A percentile compares a stretch with the other conserved stretches of the same genome.
Conservation (phyloP, 2,329 filamentous ascomycete species). For the Penicillium sp. region DNA sequence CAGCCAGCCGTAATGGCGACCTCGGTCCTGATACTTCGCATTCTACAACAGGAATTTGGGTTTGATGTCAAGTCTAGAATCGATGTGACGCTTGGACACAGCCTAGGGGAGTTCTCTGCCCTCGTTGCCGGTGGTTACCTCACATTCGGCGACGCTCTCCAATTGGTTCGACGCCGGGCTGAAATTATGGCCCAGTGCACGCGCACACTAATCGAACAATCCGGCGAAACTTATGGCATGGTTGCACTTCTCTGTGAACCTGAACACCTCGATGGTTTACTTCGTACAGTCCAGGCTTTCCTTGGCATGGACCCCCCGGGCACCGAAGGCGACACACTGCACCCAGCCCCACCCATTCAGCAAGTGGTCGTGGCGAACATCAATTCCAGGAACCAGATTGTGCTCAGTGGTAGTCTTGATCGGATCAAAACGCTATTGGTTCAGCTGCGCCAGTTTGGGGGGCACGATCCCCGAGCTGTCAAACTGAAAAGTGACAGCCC, state of each 20-base stretch:
- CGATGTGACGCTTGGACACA: slow-evolving; percentile 86
- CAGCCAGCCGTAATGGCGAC: slow-evolving; percentile 97
- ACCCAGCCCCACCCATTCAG: slow-evolving; percentile 73
- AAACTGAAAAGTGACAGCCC: slow-evolving; percentile 83
- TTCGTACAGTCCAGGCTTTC: slow-evolving; percentile 77
- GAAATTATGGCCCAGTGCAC: slow-evolving; percentile 83
- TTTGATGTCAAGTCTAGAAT: slow-evolving; percentile 71
- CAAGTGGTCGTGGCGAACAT: slow-evolving; percentile 91
- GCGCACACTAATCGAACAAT: slow-evolving; percentile 62
- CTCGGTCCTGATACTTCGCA: slow-evolving; percentile 82
- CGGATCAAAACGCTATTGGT: slow-evolving; percentile 79
- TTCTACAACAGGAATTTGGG: slow-evolving; percentile 81
- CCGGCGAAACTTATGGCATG: slow-evolving; percentile 89
- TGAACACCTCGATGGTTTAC: slow-evolving; percentile 68
- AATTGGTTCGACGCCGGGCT: slow-evolving; percentile 74
- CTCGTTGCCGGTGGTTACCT: slow-evolving; percentile 83
- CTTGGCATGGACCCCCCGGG: slow-evolving; percentile 69
- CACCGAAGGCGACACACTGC: slow-evolving; percentile 62
- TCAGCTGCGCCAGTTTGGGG: slow-evolving; percentile 84
- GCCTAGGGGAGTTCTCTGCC: slow-evolving; percentile 89
- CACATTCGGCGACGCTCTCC: slow-evolving; percentile 73
- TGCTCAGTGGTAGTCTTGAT: slow-evolving; percentile 83
- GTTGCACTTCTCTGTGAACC: slow-evolving; percentile 88
- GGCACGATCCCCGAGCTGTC: slow-evolving; percentile 87
- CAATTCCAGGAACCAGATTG: slow-evolving; percentile 95